These are phyloP conservation scores for Colletotrichum lindemuthianum DNA, from an alignment of 2,329 filamentous ascomycete species.

Conservation along the genomic window DNA sequence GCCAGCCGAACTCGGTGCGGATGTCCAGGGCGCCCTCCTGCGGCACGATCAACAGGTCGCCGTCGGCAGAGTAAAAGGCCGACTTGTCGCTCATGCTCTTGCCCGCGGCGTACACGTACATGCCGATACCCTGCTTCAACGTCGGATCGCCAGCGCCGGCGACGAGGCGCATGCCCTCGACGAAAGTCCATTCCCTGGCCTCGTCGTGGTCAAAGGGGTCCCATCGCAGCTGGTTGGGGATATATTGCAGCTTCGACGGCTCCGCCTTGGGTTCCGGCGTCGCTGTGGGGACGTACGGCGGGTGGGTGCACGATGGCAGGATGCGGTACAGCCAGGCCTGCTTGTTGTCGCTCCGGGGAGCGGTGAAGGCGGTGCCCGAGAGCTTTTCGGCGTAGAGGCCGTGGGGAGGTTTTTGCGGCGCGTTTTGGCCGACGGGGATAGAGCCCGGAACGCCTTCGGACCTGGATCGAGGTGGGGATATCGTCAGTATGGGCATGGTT, in stretches of 20 bases:
- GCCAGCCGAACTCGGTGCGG: constrained; percentile 78
- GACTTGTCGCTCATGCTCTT: constrained; percentile 78
- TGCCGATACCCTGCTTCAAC: constrained; percentile 81
- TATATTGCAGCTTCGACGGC: constrained; percentile 69
- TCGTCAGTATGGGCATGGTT: not conserved
- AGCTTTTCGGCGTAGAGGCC: constrained; percentile 87
- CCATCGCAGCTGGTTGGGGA: constrained; percentile 86
- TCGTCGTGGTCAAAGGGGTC: constrained; percentile 78
- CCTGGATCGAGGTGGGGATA: constrained; percentile 51
- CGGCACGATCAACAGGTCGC: constrained; percentile 79
- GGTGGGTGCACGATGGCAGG: constrained; percentile 71
- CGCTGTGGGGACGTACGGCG: constrained; percentile 61
- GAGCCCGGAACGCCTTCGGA: constrained; percentile 81
- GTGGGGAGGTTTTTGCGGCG: constrained; percentile 80
- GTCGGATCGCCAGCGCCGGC: constrained; percentile 84
- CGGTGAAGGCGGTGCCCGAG: constrained; percentile 77
- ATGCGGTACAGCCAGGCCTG: constrained; percentile 80
- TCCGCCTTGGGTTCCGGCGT: constrained; percentile 35
- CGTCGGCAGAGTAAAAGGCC: constrained; percentile 87
- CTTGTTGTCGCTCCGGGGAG: constrained; percentile 73
- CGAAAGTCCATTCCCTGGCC: constrained; percentile 59
- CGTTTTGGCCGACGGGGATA: constrained; percentile 80
- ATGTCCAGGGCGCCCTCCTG: constrained; percentile 81
- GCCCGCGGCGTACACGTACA: constrained; percentile 83
- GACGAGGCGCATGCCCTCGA: constrained; percentile 72